Evolutionary conservation across 1,284 basidiomycete genomes (phyloP).

Genomic region (Cutaneotrichosporon dermatis): DNA sequence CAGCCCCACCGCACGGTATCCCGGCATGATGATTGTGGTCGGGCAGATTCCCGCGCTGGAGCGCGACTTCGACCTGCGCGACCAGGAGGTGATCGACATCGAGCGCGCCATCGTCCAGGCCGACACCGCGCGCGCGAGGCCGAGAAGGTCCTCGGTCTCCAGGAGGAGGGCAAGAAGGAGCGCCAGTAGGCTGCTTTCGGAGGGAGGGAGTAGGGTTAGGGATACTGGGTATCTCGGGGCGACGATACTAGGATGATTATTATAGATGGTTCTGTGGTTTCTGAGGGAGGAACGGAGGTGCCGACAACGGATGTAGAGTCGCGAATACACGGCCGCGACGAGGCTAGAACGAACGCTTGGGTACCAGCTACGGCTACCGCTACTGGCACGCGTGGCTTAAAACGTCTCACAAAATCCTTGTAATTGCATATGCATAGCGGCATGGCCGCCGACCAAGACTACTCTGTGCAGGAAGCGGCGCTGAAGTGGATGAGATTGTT

Average conservation of each 20-base stretch:
- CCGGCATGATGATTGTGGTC: conserved; percentile 24
- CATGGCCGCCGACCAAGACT: too few relatives aligned
- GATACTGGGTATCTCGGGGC: too few relatives aligned
- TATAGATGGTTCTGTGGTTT: too few relatives aligned
- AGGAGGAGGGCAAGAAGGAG: conserved; percentile 12
- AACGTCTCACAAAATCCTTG: conserved; percentile 3
- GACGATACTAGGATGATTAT: too few relatives aligned
- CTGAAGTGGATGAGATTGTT: too few relatives aligned
- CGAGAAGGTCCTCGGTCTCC: conserved; percentile 14
- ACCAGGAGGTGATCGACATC: conserved; percentile 47
- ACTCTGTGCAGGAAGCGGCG: too few relatives aligned
- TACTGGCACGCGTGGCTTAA: neutral
- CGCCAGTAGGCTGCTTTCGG: neutral
- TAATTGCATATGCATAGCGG: conserved; percentile 7
- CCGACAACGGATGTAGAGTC: neutral
- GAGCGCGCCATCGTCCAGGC: conserved; percentile 50
- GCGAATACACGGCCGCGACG: conserved; percentile 1
- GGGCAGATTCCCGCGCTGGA: conserved; percentile 41
- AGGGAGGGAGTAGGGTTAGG: too few relatives aligned
- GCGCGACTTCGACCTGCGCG: conserved; percentile 39
- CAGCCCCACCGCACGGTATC: conserved; percentile 3
- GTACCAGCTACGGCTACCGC: too few relatives aligned
- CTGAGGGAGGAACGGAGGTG: too few relatives aligned
- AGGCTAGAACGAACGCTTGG: neutral
- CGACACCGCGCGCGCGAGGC: conserved; percentile 32